Conservation (phyloP, 2,329 filamentous ascomycete genomes). For the Simplicillium sp. region DNA sequence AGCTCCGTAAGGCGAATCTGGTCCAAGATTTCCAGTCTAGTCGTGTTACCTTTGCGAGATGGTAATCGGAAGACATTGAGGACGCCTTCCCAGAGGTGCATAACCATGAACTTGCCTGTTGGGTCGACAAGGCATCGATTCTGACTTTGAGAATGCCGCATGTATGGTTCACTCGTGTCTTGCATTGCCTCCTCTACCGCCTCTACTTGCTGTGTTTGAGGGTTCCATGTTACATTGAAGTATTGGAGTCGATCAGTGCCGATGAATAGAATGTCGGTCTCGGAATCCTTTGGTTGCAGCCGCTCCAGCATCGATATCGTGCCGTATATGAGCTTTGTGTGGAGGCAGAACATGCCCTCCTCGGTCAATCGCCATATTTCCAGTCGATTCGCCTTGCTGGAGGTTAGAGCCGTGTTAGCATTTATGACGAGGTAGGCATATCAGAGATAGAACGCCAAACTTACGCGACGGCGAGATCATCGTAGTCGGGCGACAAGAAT, state of each 20-base stretch:
- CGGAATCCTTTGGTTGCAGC: constrained; percentile 63
- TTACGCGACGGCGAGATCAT: constrained; percentile 83
- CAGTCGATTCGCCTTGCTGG: constrained; percentile 72
- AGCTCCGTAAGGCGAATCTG: constrained; percentile 49
- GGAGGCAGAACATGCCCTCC: constrained; percentile 55
- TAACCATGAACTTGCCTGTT: constrained; percentile 50
- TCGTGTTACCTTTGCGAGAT: constrained; percentile 31
- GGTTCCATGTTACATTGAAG: constrained; percentile 82
- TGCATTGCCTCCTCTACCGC: constrained; percentile 41
- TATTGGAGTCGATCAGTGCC: constrained; percentile 86
- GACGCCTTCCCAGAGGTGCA: constrained; percentile 53
- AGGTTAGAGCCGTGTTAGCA: constrained; percentile 16
- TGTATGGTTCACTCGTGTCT: constrained; percentile 47
- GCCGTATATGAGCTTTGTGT: constrained; percentile 69
- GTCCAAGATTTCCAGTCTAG: constrained; percentile 38
- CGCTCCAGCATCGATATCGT: constrained; percentile 78
- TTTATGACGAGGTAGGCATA: neutral
- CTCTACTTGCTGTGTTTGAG: constrained; percentile 38
- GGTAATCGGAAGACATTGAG: constrained; percentile 44
- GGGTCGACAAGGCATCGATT: constrained; percentile 81
- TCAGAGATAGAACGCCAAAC: constrained; percentile 18
- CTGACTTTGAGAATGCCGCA: constrained; percentile 72
- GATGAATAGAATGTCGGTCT: constrained; percentile 80
- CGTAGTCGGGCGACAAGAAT: constrained; percentile 63
- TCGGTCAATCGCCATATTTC: constrained; percentile 68